These are phyloP conservation scores for Syzygium malaccense DNA, from an alignment of 441 rosid species.

Conservation along the genomic window DNA sequence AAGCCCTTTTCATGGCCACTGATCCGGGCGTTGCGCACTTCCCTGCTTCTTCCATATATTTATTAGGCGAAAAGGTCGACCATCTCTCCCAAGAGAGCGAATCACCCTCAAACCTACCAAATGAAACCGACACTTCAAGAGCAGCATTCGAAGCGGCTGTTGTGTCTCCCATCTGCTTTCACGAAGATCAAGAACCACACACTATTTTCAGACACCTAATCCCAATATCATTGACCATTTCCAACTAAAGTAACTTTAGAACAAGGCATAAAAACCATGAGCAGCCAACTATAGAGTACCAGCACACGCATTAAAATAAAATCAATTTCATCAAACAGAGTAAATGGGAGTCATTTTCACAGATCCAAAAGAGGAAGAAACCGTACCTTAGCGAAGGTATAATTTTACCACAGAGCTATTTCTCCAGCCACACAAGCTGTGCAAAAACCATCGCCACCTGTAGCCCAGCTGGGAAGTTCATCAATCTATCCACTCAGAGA, in stretches of 20 bases:
- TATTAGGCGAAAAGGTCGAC: conserved; percentile 27
- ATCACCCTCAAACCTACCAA: conserved; percentile 27
- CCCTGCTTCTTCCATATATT: conserved; percentile 29
- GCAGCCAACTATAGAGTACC: background rate
- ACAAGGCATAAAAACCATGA: background rate
- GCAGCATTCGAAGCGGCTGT: background rate
- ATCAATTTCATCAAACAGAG: background rate
- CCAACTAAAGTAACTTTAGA: background rate
- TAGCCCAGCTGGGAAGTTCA: background rate
- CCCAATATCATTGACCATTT: background rate
- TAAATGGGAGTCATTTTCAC: background rate
- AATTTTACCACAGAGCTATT: background rate
- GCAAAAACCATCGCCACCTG: background rate
- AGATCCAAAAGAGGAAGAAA: background rate
- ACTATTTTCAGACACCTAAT: background rate
- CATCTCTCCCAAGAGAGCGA: conserved; percentile 34
- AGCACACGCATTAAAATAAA: background rate
- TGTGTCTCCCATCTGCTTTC: background rate
- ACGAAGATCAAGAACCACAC: background rate
- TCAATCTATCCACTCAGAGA: background rate
- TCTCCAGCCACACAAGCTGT: background rate
- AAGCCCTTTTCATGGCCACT: conserved; percentile 39
- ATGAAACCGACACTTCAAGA: conserved; percentile 14
- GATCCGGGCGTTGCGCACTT: conserved; percentile 28
- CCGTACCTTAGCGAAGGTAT: background rate